Evolutionary conservation across 1,284 basidiomycete species (phyloP), one percentile per base, ranked within the genome.

Genomic region (Ceratobasidium sp.): DNA sequence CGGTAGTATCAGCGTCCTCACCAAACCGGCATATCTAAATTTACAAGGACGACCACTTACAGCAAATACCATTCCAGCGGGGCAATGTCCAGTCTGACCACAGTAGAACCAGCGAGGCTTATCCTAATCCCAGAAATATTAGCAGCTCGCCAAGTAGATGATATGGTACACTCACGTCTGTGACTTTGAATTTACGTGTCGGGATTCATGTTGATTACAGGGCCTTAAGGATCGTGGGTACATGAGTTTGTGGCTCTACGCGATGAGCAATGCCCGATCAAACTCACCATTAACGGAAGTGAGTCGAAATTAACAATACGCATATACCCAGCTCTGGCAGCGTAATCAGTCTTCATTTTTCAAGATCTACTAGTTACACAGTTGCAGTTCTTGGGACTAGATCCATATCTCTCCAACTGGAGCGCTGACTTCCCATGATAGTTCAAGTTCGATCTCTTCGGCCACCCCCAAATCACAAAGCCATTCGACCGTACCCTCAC

Each of bases 401-500:
- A 6, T 6, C 78, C 78, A 79, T 29, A 71, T 51, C 43, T 77
- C 19, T 1, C 74, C 75, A 11, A 31, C 49, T 5, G 78, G 78
- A 2, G 76, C 76, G 13, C 54, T 73, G 0, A 79, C 76, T 39
- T 79, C 78, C 76, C 77, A 79, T 9, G 66, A 51, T 8, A 78
- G 74, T 22, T 65, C 74, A 16, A 78, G 41, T 24, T 77, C 77
- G 4, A 75, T 41, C 22, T 59, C 73, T 39, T 74, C 68, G n/a
- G 69, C 72, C 9, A 76, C 61, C 46, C 46, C 56, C 27, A 78
- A 48, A 22, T 62, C 51, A 53, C 76, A 76, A 7, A 66, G 66
- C 79, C 79, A 79, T 54, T 79, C 79, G 14, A 79, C 63, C 53
- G 76, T 61, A 11, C 79, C 79, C 31, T 77, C 74, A 4, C 71